A percentile compares a stretch with the other conserved stretches of the same genome.
Conservation (phyloP, 495 filamentous ascomycete genomes). For the Aspergillus indologenus region DNA sequence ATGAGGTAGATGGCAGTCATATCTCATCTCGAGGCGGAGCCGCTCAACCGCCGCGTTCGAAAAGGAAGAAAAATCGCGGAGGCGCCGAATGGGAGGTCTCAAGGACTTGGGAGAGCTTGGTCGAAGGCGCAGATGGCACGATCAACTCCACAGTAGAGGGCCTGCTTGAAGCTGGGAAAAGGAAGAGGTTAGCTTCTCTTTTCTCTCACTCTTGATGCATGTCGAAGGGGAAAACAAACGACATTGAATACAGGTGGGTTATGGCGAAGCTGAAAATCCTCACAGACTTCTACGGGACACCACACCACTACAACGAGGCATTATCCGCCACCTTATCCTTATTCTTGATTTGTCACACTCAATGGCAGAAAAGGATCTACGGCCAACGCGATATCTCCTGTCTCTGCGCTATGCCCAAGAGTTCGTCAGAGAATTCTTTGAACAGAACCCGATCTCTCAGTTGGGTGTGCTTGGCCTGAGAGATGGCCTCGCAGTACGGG, state of each 20-base stretch:
- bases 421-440: constrained; percentile 93
- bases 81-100: constrained; percentile 55
- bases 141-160: constrained; percentile 68
- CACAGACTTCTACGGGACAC: constrained; percentile 80
- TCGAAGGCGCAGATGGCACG: constrained; percentile 71
- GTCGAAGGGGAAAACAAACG: background rate
- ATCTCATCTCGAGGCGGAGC: constrained; percentile 37
- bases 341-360: constrained; percentile 90
- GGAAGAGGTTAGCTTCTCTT: constrained; percentile 62
- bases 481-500: constrained; percentile 79
- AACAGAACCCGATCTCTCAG: constrained; percentile 98
- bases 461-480: constrained; percentile 86
- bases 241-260: background rate
- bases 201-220: background rate
- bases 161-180: constrained; percentile 66
- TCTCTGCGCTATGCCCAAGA: constrained; percentile 79
- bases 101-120: constrained; percentile 61
- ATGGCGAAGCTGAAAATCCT: constrained; percentile 12
- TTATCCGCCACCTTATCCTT: constrained; percentile 90
- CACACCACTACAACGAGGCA: constrained; percentile 90
- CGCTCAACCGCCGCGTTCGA: constrained; percentile 35
- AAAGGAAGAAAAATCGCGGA: constrained; percentile 54
- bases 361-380: constrained; percentile 92
- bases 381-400: constrained; percentile 80
- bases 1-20: constrained; percentile 71